Percentiles rank a stretch among this genome's conserved stretches.
phyloP scores from a whole-genome alignment of 805 yeast genomes.

The Lipomyces chichibuensis region DNA sequence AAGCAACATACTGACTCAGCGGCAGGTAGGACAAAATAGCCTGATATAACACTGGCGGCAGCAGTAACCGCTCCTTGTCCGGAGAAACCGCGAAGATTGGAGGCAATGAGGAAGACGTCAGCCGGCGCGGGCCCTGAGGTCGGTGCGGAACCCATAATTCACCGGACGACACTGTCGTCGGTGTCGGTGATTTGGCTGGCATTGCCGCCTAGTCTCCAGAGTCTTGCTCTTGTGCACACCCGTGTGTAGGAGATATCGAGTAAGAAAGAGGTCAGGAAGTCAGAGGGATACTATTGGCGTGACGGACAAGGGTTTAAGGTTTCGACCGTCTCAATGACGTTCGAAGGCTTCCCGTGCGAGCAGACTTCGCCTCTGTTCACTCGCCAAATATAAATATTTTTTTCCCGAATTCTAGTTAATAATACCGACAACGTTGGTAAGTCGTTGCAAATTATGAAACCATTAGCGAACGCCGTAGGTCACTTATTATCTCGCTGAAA shows the following conservation, averaged over 20 bases:
- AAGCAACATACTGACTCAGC: slow-evolving; percentile 24
- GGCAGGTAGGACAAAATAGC: slow-evolving; percentile 22
- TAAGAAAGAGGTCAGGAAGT: not conserved
- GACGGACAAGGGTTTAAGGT: not conserved
- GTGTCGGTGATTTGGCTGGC: slow-evolving; percentile 1
- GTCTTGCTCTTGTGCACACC: not conserved
- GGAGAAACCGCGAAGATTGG: slow-evolving; percentile 21
- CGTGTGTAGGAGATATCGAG: not conserved
- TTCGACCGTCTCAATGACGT: not conserved
- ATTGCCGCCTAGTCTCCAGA: slow-evolving; percentile 2
- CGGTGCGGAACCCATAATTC: not conserved
- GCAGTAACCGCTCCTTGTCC: slow-evolving; percentile 3
- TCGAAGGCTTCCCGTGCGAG: not conserved
- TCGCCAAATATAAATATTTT: not conserved
- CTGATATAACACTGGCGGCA: slow-evolving; percentile 18
- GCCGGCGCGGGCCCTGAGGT: slow-evolving; percentile 9
- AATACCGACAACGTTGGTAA: not conserved
- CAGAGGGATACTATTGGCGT: not conserved
- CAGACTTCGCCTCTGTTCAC: not conserved
- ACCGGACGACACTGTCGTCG: slow-evolving; percentile 6
- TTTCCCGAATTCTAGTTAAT: not conserved
- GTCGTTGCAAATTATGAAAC: not conserved
- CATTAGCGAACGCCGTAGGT: too few species aligned
- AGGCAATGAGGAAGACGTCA: slow-evolving; percentile 23
- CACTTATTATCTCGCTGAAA: too few species aligned